Conservation (phyloP, 805 yeast genomes). For the Metschnikowia sp. region DNA sequence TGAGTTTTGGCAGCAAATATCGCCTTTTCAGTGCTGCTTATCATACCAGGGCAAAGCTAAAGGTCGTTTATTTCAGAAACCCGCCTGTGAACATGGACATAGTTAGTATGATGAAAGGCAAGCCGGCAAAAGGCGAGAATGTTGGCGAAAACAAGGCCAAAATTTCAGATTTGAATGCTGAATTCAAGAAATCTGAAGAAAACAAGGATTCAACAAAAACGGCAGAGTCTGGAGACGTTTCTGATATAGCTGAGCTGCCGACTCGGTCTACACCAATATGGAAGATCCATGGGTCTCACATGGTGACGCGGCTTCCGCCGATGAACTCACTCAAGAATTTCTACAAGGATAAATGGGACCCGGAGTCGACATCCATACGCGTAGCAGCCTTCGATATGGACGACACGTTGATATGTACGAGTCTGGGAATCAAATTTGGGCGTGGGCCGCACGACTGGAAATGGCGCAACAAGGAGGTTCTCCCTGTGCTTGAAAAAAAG, state of each 20-base stretch:
- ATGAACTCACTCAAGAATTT: slow-evolving; percentile 1
- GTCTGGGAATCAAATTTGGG: slow-evolving; percentile 58
- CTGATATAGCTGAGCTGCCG: not conserved
- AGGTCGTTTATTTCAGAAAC: not conserved
- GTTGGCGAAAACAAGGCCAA: too few relatives aligned
- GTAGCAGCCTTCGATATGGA: slow-evolving; percentile 85
- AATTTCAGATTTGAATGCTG: too few relatives aligned
- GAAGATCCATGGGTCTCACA: slow-evolving; percentile 37
- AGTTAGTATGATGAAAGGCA: slow-evolving; percentile 5
- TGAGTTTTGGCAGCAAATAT: too few relatives aligned
- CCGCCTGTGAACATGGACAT: slow-evolving; percentile 1
- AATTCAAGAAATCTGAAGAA: too few relatives aligned
- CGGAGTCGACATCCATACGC: not conserved
- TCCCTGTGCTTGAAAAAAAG: slow-evolving; percentile 20
- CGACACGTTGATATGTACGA: slow-evolving; percentile 68
- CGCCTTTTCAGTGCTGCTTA: too few relatives aligned
- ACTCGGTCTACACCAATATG: slow-evolving; percentile 19
- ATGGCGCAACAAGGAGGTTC: slow-evolving; percentile 32
- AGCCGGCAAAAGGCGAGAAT: not conserved
- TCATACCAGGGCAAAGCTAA: too few relatives aligned
- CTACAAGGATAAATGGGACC: not conserved
- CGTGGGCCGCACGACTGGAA: slow-evolving; percentile 70
- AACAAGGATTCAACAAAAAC: not conserved
- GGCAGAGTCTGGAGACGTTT: not conserved
- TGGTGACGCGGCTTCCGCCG: slow-evolving; percentile 42